Evolutionary conservation across 2,329 filamentous ascomycete genomes (phyloP).

Genomic region (Coniochaeta sp.): DNA sequence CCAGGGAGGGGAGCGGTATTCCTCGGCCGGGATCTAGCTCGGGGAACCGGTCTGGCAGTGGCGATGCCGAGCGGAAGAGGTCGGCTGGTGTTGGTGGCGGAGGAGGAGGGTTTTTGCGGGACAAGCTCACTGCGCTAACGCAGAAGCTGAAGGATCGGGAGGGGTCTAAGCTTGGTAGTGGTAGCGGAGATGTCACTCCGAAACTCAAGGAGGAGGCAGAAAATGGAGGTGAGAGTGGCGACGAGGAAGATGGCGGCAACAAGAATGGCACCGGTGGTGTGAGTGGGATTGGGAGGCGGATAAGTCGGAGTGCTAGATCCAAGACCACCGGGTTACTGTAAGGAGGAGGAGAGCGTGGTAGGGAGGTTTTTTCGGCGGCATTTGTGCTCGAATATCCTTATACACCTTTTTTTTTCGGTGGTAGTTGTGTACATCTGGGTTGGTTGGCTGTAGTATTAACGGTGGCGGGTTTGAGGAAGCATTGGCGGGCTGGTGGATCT

Average conservation of each 20-base stretch:
- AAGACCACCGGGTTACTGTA: not conserved
- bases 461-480: not conserved
- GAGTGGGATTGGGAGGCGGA: not conserved
- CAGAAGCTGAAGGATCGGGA: constrained; percentile 17
- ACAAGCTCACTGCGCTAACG: constrained; percentile 24
- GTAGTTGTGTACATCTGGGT: not conserved
- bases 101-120: constrained; percentile 24
- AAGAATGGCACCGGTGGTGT: not conserved
- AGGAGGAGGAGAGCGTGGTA: not conserved
- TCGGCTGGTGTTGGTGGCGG: constrained; percentile 8
- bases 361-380: not conserved
- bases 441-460: not conserved
- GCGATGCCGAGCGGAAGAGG: constrained; percentile 10
- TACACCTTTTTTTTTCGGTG: not conserved
- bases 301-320: not conserved
- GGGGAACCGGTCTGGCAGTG: constrained; percentile 6
- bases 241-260: not conserved
- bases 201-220: constrained; percentile 13
- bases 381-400: not conserved
- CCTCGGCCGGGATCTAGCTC: constrained; percentile 4
- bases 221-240: not conserved
- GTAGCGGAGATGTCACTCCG: constrained; percentile 2
- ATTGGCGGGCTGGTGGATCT: not conserved
- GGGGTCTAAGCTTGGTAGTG: constrained; percentile 9
- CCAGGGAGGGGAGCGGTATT: not conserved